Evolutionary conservation across 352 stramenopile genomes (phyloP).

Genomic region (Globisporangium barbulae): DNA sequence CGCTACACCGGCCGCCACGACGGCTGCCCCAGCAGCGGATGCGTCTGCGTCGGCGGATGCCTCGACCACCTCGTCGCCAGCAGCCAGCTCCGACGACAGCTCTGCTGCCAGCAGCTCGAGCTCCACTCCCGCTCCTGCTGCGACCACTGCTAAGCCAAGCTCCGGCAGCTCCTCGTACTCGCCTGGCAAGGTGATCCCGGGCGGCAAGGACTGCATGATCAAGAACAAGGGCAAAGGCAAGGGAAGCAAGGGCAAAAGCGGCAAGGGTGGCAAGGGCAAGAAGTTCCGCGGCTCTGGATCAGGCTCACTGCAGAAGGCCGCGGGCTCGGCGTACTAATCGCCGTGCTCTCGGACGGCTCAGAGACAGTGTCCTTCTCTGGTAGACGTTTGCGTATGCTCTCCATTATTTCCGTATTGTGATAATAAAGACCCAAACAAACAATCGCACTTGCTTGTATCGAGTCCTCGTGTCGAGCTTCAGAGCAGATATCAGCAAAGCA

Average conservation of each 20-base stretch:
- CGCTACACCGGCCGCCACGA: not conserved
- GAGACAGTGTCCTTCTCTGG: too few relatives aligned
- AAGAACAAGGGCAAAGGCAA: not conserved
- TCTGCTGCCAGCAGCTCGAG: not conserved
- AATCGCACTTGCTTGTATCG: too few relatives aligned
- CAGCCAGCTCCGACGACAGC: conserved; percentile 31
- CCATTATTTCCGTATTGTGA: too few relatives aligned
- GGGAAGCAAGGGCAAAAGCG: not conserved
- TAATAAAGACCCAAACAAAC: too few relatives aligned
- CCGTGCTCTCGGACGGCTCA: too few relatives aligned
- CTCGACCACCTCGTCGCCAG: conserved; percentile 22
- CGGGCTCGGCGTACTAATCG: too few relatives aligned
- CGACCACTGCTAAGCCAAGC: not conserved
- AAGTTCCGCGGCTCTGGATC: not conserved
- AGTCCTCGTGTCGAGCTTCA: too few relatives aligned
- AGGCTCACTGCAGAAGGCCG: not conserved
- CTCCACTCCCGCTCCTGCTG: conserved; percentile 44
- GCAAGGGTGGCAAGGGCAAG: not conserved
- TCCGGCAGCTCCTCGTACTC: not conserved
- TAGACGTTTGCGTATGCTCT: too few relatives aligned
- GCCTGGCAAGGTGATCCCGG: not conserved
- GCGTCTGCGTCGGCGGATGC: not conserved
- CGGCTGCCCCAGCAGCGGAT: not conserved
- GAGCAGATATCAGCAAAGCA: too few relatives aligned
- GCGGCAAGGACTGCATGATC: not conserved